These are phyloP conservation scores for Skeletonema costatum DNA, from an alignment of 108 stramenopile species.

Conservation along the genomic window DNA sequence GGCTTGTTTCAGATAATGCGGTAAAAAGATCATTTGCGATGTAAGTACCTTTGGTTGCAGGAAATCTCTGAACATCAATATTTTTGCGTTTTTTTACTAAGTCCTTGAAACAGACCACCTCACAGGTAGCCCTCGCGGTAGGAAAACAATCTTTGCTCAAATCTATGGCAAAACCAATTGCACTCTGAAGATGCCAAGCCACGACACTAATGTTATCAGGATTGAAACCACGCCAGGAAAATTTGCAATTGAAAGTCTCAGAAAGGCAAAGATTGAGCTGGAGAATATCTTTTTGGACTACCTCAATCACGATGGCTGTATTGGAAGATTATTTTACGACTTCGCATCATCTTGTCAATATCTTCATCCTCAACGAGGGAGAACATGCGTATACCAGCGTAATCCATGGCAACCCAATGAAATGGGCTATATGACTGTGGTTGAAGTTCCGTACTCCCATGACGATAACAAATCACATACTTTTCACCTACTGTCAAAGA, in stretches of 20 bases:
- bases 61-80: not conserved
- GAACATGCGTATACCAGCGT: conserved; percentile 11
- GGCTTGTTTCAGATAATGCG: not conserved
- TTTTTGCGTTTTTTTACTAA: not conserved
- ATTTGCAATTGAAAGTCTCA: not conserved
- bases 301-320: conserved; percentile 5
- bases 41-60: not conserved
- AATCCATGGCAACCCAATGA: conserved; percentile 13
- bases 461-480: not conserved
- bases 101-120: not conserved
- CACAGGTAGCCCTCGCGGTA: not conserved
- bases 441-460: conserved; percentile 8
- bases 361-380: conserved; percentile 9
- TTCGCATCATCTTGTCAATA: conserved; percentile 10
- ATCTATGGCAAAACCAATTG: conserved; percentile 3
- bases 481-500: not conserved
- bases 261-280: conserved; percentile 9
- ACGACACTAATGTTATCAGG: not conserved
- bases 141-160: not conserved
- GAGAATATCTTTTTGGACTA: conserved; percentile 7
- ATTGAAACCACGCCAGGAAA: conserved; percentile 3
- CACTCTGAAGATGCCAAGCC: conserved; percentile 3
- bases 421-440: conserved; percentile 13
- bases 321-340: conserved; percentile 17
- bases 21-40: not conserved